phyloP scores from a whole-genome alignment of 352 stramenopile species.

The Peronospora belbahrii region DNA sequence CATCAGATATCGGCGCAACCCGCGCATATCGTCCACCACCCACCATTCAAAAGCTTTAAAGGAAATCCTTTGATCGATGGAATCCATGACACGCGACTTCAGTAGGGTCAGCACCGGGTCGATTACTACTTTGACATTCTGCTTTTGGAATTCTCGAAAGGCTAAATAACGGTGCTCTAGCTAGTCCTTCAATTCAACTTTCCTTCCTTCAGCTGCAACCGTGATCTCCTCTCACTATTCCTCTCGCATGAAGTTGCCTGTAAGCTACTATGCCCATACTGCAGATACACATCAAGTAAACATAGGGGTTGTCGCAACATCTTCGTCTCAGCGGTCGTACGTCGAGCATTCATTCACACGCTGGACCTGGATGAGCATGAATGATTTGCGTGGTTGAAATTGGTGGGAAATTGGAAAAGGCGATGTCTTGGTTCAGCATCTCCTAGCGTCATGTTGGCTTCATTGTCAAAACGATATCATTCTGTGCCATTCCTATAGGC shows the following conservation, averaged over 20 bases:
- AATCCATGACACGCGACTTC: slow-evolving; percentile 38
- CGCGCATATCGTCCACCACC: slow-evolving; percentile 8
- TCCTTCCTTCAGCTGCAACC: slow-evolving; percentile 19
- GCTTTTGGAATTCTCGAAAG: slow-evolving; percentile 37
- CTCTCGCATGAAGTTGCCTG: too few species aligned
- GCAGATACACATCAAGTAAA: slow-evolving; percentile 31
- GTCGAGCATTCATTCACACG: too few species aligned
- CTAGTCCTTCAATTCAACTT: slow-evolving; percentile 28
- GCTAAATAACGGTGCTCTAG: slow-evolving; percentile 56
- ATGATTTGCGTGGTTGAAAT: too few species aligned
- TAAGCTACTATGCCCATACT: too few species aligned
- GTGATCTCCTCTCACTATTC: slow-evolving; percentile 25
- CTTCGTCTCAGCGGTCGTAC: too few species aligned
- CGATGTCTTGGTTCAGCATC: too few species aligned
- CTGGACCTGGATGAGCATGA: too few species aligned
- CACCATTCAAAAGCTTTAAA: slow-evolving; percentile 28
- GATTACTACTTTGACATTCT: slow-evolving; percentile 22
- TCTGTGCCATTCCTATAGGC: too few species aligned
- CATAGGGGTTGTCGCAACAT: too few species aligned
- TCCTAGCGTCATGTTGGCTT: too few species aligned
- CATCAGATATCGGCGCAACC: slow-evolving; percentile 16
- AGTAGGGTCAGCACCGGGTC: slow-evolving; percentile 50
- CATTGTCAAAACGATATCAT: too few species aligned
- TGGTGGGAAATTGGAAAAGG: too few species aligned
- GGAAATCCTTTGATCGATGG: slow-evolving; percentile 32